Conservation (phyloP, 2,329 filamentous ascomycete species). For the Myriosclerotinia duriaeana region DNA sequence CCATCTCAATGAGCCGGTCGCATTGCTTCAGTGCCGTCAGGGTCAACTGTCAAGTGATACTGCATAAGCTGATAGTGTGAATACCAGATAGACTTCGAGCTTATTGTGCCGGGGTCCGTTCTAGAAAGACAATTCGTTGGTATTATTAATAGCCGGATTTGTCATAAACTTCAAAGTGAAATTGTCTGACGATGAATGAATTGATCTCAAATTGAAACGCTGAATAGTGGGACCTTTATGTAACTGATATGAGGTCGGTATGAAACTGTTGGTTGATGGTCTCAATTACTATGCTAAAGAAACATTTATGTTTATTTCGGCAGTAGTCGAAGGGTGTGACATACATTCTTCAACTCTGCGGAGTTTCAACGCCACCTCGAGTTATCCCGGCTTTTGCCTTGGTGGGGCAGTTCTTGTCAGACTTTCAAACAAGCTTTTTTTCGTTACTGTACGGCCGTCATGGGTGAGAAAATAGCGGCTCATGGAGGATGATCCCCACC, state of each 20-base stretch:
- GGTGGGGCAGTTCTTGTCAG: background rate
- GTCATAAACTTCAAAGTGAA: background rate
- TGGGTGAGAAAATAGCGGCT: constrained; percentile 3
- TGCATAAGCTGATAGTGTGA: background rate
- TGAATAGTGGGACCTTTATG: background rate
- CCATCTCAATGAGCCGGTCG: background rate
- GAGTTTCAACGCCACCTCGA: background rate
- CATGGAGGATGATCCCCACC: background rate
- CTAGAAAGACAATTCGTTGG: background rate
- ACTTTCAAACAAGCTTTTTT: background rate
- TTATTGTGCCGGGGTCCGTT: background rate
- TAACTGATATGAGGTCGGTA: background rate
- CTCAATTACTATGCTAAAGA: background rate
- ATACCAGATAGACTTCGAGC: background rate
- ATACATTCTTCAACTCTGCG: background rate
- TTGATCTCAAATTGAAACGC: background rate
- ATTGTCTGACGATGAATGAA: background rate
- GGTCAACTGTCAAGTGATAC: background rate
- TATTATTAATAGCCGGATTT: background rate
- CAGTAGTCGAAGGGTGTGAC: background rate
- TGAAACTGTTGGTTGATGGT: background rate
- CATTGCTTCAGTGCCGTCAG: background rate
- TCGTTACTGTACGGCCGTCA: background rate
- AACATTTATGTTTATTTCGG: background rate
- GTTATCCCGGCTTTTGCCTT: background rate